Base-by-base conservation (phyloP, 345 rosid species). In the Eutrema yunnanense region DNA sequence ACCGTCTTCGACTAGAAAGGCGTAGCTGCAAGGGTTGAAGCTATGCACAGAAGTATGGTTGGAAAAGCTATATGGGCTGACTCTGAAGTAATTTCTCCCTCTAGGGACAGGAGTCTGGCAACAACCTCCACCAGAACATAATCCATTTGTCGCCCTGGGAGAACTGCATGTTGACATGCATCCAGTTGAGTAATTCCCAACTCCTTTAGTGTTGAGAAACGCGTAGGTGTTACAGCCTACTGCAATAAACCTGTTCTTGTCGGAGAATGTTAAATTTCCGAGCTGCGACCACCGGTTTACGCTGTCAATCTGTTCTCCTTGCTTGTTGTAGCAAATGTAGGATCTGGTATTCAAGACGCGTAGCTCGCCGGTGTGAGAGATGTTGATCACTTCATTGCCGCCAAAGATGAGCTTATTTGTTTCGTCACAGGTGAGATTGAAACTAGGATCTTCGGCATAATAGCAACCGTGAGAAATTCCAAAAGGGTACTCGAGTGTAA, bases 401-500 rank as follows among this genome's bases (percentile, higher is more conserved):
- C 41, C 29, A 44, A 32, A 9, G 56, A 54, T 9, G 6, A 80
- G 47, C 47, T 2, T 41, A 6, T 58, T 41, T 60, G 16, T 32
- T 9, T 46, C 38, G 41, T 40, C 9, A 62, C 76, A 73, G 1
- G 57, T 75, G 51, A 82, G 56, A 1, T 8, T 36, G 69, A 84
- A 84, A 13, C 14, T 34, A 13, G 1, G 5, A 16, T 73, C 62
- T n/a, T 14, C 48, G 16, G 12, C 46, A 4, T 78, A 68, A 68
- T 54, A 76, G 34, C 87, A 82, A 3, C 42, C 79, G 2, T 16
- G 12, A 3, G 26, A 19, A 32, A 30, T 75, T 12, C 85, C 85
- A 50, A 82, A 84, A 30, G 84, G 87, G 61, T 66, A 84, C 0
- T 82, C 78, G 12, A 82, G 64, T 27, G 56, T 44, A 34, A 73